Conservation (phyloP, 305 asterid genomes). For the Solanum hybrid region DNA sequence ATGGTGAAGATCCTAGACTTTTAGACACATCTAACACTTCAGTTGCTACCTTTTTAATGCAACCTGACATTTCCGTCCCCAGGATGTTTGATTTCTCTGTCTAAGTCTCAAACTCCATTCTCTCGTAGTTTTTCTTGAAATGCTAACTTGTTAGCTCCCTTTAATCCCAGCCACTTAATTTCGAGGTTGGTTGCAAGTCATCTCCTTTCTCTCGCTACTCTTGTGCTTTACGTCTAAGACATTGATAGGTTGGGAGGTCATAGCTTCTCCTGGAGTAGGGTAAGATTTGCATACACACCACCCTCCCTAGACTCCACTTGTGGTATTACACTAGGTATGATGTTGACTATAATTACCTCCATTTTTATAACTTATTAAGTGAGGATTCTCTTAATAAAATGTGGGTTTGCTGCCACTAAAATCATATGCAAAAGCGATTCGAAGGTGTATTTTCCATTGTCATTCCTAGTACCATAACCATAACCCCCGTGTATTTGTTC, state of each 20-base stretch:
- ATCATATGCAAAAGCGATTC: not conserved
- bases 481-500: not conserved
- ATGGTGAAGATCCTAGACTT: not conserved
- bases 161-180: not conserved
- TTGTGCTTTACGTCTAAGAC: not conserved
- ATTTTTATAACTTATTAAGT: too few species aligned
- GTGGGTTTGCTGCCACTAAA: not conserved
- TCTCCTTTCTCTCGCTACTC: not conserved
- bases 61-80: not conserved
- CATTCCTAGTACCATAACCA: not conserved
- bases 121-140: not conserved
- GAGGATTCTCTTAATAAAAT: not conserved
- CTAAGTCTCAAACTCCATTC: not conserved
- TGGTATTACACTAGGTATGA: not conserved
- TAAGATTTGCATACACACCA: not conserved
- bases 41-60: not conserved
- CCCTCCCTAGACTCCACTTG: not conserved
- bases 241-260: not conserved
- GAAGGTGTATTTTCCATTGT: not conserved
- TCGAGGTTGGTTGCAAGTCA: not conserved
- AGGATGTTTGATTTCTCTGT: not conserved
- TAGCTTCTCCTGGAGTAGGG: not conserved
- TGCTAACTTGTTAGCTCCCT: not conserved
- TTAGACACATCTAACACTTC: not conserved
- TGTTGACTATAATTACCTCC: not conserved